Evolutionary conservation across 2,329 filamentous ascomycete species (phyloP).

Genomic region (Thermothelomyces thermophilus): DNA sequence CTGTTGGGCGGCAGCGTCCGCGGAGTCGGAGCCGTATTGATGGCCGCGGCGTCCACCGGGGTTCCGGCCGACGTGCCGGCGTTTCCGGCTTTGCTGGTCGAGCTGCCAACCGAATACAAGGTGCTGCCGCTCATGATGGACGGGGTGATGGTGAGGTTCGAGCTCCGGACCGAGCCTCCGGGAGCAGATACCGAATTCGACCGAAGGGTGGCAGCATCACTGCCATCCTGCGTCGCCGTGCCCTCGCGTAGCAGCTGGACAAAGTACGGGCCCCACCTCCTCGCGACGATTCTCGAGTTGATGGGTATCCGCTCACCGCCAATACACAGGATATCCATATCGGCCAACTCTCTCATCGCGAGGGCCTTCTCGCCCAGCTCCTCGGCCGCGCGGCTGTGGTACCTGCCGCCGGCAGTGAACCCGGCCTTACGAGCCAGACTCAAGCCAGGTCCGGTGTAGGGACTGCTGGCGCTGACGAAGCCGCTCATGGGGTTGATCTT

Average conservation of each 20-base stretch:
- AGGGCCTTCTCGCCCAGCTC: conserved; percentile 79
- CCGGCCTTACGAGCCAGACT: conserved; percentile 55
- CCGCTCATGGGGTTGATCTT: conserved; percentile 70
- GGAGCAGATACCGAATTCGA: conserved; percentile 40
- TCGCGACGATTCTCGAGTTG: conserved; percentile 80
- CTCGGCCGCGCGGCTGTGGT: conserved; percentile 69
- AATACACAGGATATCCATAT: conserved; percentile 95
- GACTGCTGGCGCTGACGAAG: conserved; percentile 77
- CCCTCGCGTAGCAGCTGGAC: conserved; percentile 84
- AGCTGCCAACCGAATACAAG: conserved; percentile 29
- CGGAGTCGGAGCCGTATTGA: conserved; percentile 53
- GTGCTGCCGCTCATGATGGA: conserved; percentile 43
- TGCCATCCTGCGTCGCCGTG: conserved; percentile 62
- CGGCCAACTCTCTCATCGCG: conserved; percentile 73
- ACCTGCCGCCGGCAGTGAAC: conserved; percentile 67
- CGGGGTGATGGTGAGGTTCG: conserved; percentile 77
- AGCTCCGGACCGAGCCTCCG: conserved; percentile 61
- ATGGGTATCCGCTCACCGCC: conserved; percentile 87
- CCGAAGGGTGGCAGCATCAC: conserved; percentile 69
- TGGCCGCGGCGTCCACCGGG: conserved; percentile 38
- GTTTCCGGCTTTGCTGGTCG: conserved; percentile 38
- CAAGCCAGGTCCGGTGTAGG: conserved; percentile 49
- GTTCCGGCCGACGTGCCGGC: conserved; percentile 23
- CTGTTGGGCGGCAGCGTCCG: conserved; percentile 52
- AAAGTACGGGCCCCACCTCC: conserved; percentile 93